These are phyloP conservation scores for Calonectria henricotiae DNA, from an alignment of 2,329 filamentous ascomycete genomes.

Conservation along the genomic window DNA sequence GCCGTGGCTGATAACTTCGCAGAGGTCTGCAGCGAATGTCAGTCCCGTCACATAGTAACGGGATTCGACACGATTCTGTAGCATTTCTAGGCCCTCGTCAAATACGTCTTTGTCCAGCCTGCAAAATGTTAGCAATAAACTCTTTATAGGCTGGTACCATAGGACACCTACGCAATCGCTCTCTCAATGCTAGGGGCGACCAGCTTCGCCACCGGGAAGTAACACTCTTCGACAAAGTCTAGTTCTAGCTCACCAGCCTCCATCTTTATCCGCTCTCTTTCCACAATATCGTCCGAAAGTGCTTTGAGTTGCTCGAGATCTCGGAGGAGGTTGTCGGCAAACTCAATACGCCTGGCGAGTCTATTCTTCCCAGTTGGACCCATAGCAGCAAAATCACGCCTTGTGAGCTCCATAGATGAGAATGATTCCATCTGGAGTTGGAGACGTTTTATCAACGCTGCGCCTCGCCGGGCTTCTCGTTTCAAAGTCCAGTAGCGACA, in stretches of 20 bases:
- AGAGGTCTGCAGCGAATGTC: constrained; percentile 72
- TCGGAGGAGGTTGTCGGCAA: constrained; percentile 81
- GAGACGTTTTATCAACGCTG: constrained; percentile 91
- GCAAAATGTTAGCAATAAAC: constrained; percentile 57
- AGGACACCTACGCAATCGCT: constrained; percentile 80
- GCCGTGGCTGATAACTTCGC: constrained; percentile 68
- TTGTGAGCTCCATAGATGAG: constrained; percentile 96
- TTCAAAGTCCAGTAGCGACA: constrained; percentile 99
- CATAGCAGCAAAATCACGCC: constrained; percentile 96
- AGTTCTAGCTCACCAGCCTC: constrained; percentile 83
- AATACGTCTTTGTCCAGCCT: constrained; percentile 79
- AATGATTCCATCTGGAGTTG: constrained; percentile 97
- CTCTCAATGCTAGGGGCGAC: constrained; percentile 85
- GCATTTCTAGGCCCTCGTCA: constrained; percentile 65
- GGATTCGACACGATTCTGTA: constrained; percentile 70
- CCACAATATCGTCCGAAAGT: constrained; percentile 80
- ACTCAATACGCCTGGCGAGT: constrained; percentile 87
- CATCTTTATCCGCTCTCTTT: constrained; percentile 84
- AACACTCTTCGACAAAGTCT: constrained; percentile 88
- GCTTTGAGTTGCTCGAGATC: constrained; percentile 85
- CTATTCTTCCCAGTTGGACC: constrained; percentile 86
- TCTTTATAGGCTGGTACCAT: constrained; percentile 35
- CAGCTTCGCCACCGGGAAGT: constrained; percentile 88
- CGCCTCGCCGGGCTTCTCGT: constrained; percentile 91
- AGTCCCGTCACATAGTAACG: constrained; percentile 74